Conservation (phyloP, 495 filamentous ascomycete genomes). For the Aspergillus hancockii region DNA sequence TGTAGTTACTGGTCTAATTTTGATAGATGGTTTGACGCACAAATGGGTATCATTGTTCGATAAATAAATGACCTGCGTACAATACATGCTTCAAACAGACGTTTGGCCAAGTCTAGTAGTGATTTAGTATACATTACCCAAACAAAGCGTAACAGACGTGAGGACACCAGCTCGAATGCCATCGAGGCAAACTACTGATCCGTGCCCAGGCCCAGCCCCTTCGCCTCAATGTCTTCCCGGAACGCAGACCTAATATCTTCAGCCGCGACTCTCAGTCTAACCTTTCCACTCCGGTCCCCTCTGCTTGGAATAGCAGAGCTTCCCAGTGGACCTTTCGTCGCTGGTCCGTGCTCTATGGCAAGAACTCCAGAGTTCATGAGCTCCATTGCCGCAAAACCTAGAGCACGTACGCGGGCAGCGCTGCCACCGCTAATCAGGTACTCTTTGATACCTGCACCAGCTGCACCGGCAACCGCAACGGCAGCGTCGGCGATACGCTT, state of each 20-base stretch:
- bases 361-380: constrained; percentile 86
- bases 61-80: background rate
- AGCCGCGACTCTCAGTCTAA: constrained; percentile 80
- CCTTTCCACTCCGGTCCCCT: constrained; percentile 82
- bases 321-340: constrained; percentile 32
- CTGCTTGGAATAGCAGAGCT: constrained; percentile 49
- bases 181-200: constrained; percentile 29
- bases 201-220: constrained; percentile 60
- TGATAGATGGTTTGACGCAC: background rate
- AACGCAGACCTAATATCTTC: constrained; percentile 89
- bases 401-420: constrained; percentile 60
- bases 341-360: constrained; percentile 65
- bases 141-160: constrained; percentile 2
- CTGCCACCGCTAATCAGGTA: constrained; percentile 44
- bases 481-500: constrained; percentile 65
- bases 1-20: background rate
- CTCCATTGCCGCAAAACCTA: constrained; percentile 74
- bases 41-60: constrained; percentile 33
- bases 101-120: background rate
- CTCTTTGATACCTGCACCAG: constrained; percentile 41
- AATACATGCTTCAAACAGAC: constrained; percentile 2
- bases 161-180: background rate
- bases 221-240: constrained; percentile 83
- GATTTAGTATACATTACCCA: constrained; percentile 12
- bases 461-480: constrained; percentile 47